Percentiles rank a stretch among this genome's conserved stretches.
Evolutionary conservation across 2,329 filamentous ascomycete genomes (phyloP).

Genomic region (Paecilomyces sp.): DNA sequence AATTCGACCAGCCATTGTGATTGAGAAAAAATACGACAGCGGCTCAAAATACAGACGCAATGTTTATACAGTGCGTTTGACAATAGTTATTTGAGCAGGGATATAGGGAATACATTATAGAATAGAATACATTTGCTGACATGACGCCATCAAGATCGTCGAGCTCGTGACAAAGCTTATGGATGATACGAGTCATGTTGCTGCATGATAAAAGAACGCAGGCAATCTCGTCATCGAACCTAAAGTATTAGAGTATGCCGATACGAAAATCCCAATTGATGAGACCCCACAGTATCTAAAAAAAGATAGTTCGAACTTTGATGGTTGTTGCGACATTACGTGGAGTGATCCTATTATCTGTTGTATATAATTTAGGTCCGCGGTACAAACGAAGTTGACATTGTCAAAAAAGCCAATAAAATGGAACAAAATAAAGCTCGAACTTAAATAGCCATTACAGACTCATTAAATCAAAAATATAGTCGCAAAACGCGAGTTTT

Average conservation of each 20-base stretch:
- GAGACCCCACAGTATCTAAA: not conserved
- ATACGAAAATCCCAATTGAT: not conserved
- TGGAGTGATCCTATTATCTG: not conserved
- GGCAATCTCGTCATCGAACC: not conserved
- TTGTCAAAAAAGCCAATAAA: too few species aligned
- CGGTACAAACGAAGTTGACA: too few species aligned
- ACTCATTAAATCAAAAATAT: too few species aligned
- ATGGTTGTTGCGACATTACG: not conserved
- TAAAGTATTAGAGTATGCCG: not conserved
- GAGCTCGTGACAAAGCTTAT: not conserved
- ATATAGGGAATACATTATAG: not conserved
- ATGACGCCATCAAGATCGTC: not conserved
- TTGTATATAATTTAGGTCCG: too few species aligned
- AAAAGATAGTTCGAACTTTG: not conserved
- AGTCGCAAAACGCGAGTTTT: too few species aligned
- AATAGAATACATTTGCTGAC: not conserved
- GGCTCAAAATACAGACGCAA: not conserved
- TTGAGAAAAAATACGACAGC: not conserved
- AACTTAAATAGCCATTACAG: too few species aligned
- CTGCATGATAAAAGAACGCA: not conserved
- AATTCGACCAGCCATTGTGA: not conserved
- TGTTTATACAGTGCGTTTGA: not conserved
- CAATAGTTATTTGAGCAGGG: not conserved
- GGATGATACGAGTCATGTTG: not conserved
- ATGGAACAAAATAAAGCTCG: too few species aligned